A percentile compares a stretch with the other conserved stretches of the same genome.
Conservation (phyloP, 441 rosid genomes). For the Erodium trifolium region DNA sequence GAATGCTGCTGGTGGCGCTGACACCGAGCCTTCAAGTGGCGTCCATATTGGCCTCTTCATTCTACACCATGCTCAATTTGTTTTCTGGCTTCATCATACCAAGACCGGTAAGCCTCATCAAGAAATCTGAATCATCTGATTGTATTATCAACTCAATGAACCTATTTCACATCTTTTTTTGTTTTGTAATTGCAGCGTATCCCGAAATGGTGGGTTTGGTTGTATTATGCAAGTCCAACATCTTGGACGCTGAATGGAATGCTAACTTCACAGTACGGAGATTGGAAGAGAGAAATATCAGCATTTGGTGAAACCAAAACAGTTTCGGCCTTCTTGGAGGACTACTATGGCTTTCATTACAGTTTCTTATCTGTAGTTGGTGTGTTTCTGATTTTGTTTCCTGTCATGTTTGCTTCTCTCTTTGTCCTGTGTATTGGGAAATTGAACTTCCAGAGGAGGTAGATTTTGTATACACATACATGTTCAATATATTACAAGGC, state of each 20-base stretch:
- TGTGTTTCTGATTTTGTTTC: conserved; percentile 34
- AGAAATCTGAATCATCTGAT: no score
- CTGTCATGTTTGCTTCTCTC: conserved; percentile 41
- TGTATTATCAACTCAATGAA: neutral
- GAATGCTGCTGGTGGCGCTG: conserved; percentile 47
- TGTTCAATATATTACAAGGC: neutral
- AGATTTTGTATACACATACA: conserved; percentile 3
- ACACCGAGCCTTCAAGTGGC: conserved; percentile 40
- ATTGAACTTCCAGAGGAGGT: conserved; percentile 54
- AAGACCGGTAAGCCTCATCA: conserved; percentile 32
- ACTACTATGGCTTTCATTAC: conserved; percentile 43
- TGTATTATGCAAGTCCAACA: conserved; percentile 45
- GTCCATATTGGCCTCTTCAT: conserved; percentile 24
- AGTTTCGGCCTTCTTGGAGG: conserved; percentile 37
- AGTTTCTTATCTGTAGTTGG: conserved; percentile 28
- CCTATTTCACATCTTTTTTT: neutral
- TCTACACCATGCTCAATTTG: conserved; percentile 28
- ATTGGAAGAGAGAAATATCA: conserved; percentile 24
- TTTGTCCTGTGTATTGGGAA: conserved; percentile 43
- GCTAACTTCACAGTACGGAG: conserved; percentile 57
- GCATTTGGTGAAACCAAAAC: conserved; percentile 41
- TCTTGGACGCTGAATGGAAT: conserved; percentile 59
- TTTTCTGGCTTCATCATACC: conserved; percentile 42
- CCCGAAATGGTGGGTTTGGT: conserved; percentile 71
- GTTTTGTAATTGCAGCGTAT: conserved; percentile 31